Conservation (phyloP, 768 basidiomycete species). For the Lactifluus rugatus region DNA sequence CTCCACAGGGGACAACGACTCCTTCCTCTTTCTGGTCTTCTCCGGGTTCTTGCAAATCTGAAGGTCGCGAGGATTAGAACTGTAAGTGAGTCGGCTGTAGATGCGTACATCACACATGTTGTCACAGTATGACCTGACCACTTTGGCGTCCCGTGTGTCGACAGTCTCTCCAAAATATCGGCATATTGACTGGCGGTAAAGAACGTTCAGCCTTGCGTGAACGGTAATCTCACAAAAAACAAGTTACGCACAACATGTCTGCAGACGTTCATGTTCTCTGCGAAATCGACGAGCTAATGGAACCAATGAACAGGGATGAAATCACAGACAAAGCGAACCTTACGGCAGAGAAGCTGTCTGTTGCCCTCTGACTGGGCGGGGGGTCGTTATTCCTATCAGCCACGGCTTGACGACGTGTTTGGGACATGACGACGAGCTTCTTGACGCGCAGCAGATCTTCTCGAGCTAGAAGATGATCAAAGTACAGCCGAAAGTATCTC, state of each 20-base stretch:
- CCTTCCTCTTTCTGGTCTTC: slow-evolving; percentile 43
- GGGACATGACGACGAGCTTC: slow-evolving; percentile 39
- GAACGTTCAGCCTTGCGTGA: background rate
- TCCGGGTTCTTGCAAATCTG: slow-evolving; percentile 76
- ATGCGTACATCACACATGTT: slow-evolving; percentile 68
- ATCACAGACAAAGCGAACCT: slow-evolving; percentile 18
- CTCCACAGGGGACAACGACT: slow-evolving; percentile 39
- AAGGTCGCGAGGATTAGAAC: background rate
- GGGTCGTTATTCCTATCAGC: slow-evolving; percentile 41
- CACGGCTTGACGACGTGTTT: slow-evolving; percentile 35
- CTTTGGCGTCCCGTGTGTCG: slow-evolving; percentile 35
- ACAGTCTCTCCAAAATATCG: slow-evolving; percentile 72
- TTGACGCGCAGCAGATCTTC: slow-evolving; percentile 57
- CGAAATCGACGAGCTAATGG: slow-evolving; percentile 39
- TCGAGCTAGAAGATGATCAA: slow-evolving; percentile 41
- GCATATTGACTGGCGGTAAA: slow-evolving; percentile 50
- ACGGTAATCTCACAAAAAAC: too few species aligned
- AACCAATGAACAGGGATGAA: slow-evolving; percentile 24
- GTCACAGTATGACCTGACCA: slow-evolving; percentile 47
- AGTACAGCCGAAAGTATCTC: background rate
- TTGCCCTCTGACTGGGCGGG: slow-evolving; percentile 54
- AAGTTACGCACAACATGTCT: slow-evolving; percentile 54
- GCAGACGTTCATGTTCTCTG: slow-evolving; percentile 51
- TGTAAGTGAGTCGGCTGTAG: background rate
- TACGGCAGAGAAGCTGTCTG: slow-evolving; percentile 56